Base-by-base conservation (phyloP, 208 protist species). In the Leishmania gerbilli region DNA sequence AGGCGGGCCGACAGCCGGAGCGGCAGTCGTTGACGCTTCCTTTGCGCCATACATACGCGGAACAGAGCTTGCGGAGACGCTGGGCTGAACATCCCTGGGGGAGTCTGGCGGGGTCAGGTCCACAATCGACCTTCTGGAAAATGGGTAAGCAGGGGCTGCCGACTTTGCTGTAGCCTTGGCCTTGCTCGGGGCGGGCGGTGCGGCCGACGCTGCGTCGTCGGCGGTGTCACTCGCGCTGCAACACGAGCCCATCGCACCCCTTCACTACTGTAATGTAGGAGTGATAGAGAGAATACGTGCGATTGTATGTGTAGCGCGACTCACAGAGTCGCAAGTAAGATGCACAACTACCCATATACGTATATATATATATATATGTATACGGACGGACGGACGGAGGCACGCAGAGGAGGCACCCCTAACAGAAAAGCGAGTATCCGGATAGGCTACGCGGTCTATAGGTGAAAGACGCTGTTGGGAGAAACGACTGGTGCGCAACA, bases 221-320 rank as follows among this genome's bases (percentile, higher is more conserved):
- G 77, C 67, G 6, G 77, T 67, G 27, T 71, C 53, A 34, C 77
- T 75, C 24, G 51, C 13, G 53, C 77, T 67, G 77, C 77, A 81
- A 55, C 64, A 81, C 68, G n/a, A 42, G 4, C 77, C 77, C 77
- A 83, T 78, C 13, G 72, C 40, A 17, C 49, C 72, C 27, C 49
- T 45, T 56, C 3, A 11, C n/a, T 5, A 24, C 15, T 55, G 17
- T 69, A 69, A 62, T 62, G 56, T 13, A 62, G 27, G 42, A 45
- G n/a, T 47, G 74, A 11, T 27, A 17, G 34, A 37, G 24, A 8
- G 31, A 45, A 24, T 13, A 6, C 6, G 3, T 37, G 42, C 3
- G 42, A 1, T 13, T 45, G 24, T 65, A 31, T n/a, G 69, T 34
- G 45, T 53, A n/a, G 8, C 45, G 24, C 45, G 27, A 74, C 40